Conservation (phyloP, 2,329 filamentous ascomycete species). For the Dissoconium aciculare region DNA sequence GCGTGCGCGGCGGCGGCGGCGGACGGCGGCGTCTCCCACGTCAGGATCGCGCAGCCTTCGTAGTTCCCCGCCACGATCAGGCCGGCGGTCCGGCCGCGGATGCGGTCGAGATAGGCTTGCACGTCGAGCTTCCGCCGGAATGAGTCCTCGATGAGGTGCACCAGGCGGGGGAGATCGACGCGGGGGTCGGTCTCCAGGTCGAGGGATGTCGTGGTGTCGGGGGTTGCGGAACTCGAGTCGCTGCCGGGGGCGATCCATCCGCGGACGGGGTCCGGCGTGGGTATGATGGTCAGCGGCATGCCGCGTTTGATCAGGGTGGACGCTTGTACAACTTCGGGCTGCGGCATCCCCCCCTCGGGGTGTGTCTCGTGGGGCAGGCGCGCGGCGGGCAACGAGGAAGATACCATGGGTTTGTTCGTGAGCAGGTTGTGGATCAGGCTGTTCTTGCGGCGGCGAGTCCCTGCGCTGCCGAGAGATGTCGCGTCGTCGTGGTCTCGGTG, state of each 20-base stretch:
- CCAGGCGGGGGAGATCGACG: constrained; percentile 68
- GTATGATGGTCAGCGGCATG: constrained; percentile 74
- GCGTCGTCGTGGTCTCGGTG: too few relatives aligned
- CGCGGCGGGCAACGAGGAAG: constrained; percentile 70
- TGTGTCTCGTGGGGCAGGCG: constrained; percentile 34
- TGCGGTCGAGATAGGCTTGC: constrained; percentile 64
- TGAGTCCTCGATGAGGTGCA: constrained; percentile 83
- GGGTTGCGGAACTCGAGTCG: constrained; percentile 27
- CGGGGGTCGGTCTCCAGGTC: constrained; percentile 57
- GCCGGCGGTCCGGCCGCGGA: constrained; percentile 68
- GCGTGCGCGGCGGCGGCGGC: constrained; percentile 12
- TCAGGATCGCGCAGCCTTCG: constrained; percentile 85
- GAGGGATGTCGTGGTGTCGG: constrained; percentile 37
- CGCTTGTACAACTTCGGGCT: constrained; percentile 22
- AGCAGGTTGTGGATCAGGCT: constrained; percentile 89
- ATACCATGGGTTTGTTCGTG: constrained; percentile 85
- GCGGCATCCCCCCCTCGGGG: not conserved
- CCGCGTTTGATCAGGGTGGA: constrained; percentile 83
- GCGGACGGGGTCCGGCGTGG: constrained; percentile 44
- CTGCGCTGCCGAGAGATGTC: constrained; percentile 12
- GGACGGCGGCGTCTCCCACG: constrained; percentile 65
- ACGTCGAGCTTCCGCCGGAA: constrained; percentile 77
- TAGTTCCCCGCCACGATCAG: constrained; percentile 93
- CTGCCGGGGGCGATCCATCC: constrained; percentile 55
- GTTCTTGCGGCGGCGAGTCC: constrained; percentile 52